A percentile compares a stretch with the other conserved stretches of the same genome.
phyloP scores from a whole-genome alignment of 2,329 filamentous ascomycete genomes.

The Trichoderma koningiopsis region DNA sequence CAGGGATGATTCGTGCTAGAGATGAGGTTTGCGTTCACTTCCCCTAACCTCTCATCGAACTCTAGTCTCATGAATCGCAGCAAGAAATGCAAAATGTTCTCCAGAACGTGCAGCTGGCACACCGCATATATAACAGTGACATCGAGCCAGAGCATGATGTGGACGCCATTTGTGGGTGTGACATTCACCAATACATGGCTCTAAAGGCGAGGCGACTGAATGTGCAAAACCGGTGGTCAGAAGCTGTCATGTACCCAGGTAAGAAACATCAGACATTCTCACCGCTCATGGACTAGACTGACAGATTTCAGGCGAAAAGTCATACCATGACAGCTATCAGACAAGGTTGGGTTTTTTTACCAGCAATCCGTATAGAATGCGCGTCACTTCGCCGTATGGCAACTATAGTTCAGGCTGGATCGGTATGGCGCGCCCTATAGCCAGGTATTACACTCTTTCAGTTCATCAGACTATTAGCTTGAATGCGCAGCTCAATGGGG shows the following conservation, averaged over 20 bases:
- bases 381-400: slow-evolving; percentile 24
- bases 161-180: slow-evolving; percentile 44
- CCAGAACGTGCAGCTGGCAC: slow-evolving; percentile 43
- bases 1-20: not conserved
- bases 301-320: slow-evolving; percentile 37
- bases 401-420: not conserved
- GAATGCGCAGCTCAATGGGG: slow-evolving; percentile 23
- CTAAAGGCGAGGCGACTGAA: slow-evolving; percentile 41
- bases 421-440: not conserved
- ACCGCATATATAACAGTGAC: slow-evolving; percentile 48
- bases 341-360: slow-evolving; percentile 8
- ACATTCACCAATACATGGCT: slow-evolving; percentile 43
- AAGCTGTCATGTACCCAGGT: slow-evolving; percentile 50
- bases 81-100: slow-evolving; percentile 48
- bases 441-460: slow-evolving; percentile 20
- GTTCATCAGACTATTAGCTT: slow-evolving; percentile 24
- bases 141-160: slow-evolving; percentile 51
- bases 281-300: not conserved
- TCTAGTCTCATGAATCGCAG: slow-evolving; percentile 29
- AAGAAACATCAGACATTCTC: not conserved
- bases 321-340: slow-evolving; percentile 34
- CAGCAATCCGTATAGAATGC: slow-evolving; percentile 26
- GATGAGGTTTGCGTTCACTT: not conserved
- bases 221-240: slow-evolving; percentile 46
- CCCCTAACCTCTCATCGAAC: not conserved